A percentile compares a stretch with the other conserved stretches of the same genome.
Conservation (phyloP, 1,284 basidiomycete species). For the Rhizopogon parksii region DNA sequence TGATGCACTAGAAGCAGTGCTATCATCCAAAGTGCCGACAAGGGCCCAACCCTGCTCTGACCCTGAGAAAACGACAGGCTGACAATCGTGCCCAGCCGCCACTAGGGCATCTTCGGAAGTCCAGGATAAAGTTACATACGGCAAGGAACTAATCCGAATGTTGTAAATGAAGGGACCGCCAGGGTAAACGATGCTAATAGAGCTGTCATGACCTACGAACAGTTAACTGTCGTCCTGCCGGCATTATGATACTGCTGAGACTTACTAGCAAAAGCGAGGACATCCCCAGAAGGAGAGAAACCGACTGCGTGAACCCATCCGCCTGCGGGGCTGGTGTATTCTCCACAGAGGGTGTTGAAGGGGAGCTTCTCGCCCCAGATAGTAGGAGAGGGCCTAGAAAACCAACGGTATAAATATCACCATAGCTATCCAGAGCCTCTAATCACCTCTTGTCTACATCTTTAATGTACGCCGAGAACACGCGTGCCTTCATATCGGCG, state of each 20-base stretch:
- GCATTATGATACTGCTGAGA: conserved; percentile 11
- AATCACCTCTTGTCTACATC: conserved; percentile 86
- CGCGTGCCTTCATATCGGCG: conserved; percentile 92
- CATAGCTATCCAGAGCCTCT: not conserved
- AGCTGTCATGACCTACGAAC: conserved; percentile 78
- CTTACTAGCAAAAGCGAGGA: conserved; percentile 87
- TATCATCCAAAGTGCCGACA: conserved; percentile 80
- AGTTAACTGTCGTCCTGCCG: conserved; percentile 4
- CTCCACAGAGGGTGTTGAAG: conserved; percentile 96
- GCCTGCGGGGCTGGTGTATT: conserved; percentile 81
- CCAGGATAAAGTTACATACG: conserved; percentile 80
- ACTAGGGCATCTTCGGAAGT: conserved; percentile 76
- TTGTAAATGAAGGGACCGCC: conserved; percentile 61
- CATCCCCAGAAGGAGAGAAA: conserved; percentile 93
- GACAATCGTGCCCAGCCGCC: conserved; percentile 97
- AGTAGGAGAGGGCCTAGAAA: conserved; percentile 70
- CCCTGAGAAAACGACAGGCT: conserved; percentile 84
- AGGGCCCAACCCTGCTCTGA: conserved; percentile 67
- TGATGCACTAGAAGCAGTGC: conserved; percentile 35
- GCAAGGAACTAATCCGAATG: conserved; percentile 73
- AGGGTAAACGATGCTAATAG: conserved; percentile 86
- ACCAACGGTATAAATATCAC: not conserved
- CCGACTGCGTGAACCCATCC: conserved; percentile 97
- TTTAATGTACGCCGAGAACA: conserved; percentile 99
- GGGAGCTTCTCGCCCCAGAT: conserved; percentile 98